Evolutionary conservation across 441 rosid species (phyloP).

Genomic region (Pelargonium citronellum): DNA sequence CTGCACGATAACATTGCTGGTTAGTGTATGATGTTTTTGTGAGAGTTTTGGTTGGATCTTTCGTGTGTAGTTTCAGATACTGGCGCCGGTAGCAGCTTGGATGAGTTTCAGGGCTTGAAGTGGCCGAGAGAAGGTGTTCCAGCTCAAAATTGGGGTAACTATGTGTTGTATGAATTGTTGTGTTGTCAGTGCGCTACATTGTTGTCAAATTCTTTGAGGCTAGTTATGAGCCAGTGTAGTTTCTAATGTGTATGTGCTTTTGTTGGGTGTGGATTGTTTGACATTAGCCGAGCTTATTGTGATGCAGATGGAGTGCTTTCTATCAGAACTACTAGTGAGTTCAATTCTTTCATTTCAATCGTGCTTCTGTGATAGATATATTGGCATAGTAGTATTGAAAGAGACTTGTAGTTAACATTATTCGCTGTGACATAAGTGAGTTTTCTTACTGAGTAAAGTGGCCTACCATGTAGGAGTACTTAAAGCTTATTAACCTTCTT

Average conservation of each 20-base stretch:
- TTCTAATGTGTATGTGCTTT: background rate
- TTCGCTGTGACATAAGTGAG: background rate
- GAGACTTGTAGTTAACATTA: background rate
- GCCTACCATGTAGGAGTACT: background rate
- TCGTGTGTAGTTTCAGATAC: constrained; percentile 59
- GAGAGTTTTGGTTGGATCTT: constrained; percentile 8
- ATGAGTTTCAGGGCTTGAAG: constrained; percentile 51
- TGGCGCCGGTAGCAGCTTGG: constrained; percentile 54
- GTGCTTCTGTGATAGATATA: background rate
- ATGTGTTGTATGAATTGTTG: background rate
- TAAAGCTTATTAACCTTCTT: background rate
- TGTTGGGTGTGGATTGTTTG: constrained; percentile 15
- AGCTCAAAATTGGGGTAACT: constrained; percentile 56
- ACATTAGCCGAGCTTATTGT: constrained; percentile 17
- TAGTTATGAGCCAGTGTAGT: background rate
- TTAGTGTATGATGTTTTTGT: constrained; percentile 5
- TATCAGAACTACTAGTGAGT: constrained; percentile 70
- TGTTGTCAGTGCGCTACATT: background rate
- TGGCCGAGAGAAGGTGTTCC: constrained; percentile 27
- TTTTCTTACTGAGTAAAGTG: background rate
- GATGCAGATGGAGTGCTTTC: constrained; percentile 73
- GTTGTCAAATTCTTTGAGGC: background rate
- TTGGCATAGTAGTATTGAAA: background rate
- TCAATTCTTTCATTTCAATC: constrained; percentile 3
- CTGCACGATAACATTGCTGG: background rate